These are phyloP conservation scores for Leucogyrophana mollusca DNA, from an alignment of 768 basidiomycete genomes.

Conservation along the genomic window DNA sequence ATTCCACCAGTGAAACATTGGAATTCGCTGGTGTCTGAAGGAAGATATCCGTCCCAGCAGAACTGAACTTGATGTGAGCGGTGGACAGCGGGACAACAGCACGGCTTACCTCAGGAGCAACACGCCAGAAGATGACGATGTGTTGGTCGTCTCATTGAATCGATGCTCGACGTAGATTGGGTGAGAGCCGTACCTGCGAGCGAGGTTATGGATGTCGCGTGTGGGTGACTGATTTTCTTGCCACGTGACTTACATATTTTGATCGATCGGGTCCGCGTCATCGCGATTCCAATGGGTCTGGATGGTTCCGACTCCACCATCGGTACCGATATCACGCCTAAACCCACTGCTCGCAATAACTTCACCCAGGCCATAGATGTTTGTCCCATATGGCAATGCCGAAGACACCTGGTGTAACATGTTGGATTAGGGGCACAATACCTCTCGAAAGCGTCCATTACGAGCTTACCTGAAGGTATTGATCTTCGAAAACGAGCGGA, in stretches of 20 bases:
- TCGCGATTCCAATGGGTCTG: conserved; percentile 72
- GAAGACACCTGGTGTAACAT: conserved; percentile 49
- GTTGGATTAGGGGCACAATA: background rate
- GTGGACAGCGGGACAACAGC: background rate
- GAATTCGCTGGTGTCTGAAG: conserved; percentile 58
- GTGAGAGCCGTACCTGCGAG: conserved; percentile 64
- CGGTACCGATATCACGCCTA: conserved; percentile 54
- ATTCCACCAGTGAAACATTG: conserved; percentile 63
- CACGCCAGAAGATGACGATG: conserved; percentile 69
- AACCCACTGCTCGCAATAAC: conserved; percentile 68
- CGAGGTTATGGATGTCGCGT: conserved; percentile 1
- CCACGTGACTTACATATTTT: conserved; percentile 54
- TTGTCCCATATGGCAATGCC: conserved; percentile 61
- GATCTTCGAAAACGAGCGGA: conserved; percentile 75
- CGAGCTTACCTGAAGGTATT: conserved; percentile 62
- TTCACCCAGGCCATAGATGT: conserved; percentile 81
- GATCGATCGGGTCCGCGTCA: conserved; percentile 57
- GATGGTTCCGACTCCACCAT: conserved; percentile 51
- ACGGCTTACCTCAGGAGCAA: conserved; percentile 61
- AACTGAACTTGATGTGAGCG: conserved; percentile 32
- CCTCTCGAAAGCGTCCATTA: no score
- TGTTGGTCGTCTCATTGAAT: conserved; percentile 48
- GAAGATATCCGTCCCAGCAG: conserved; percentile 70
- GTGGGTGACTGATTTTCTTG: background rate
- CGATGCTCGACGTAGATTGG: conserved; percentile 74